Conservation (phyloP, 169 alveolate genomes). For the Eimeria falciformis region DNA sequence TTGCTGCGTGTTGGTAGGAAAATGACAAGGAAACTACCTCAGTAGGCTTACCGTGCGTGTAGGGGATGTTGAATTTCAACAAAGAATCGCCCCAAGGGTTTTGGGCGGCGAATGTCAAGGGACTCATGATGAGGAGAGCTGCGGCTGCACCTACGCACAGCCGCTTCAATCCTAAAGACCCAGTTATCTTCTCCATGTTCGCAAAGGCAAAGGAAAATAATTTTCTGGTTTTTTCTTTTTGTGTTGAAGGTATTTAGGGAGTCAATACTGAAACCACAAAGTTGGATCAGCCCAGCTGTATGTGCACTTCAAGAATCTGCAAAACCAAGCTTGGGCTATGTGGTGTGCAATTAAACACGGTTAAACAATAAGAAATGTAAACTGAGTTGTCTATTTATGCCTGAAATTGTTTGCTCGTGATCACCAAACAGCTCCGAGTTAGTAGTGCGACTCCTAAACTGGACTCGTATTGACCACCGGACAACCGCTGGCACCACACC, state of each 20-base stretch:
- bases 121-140: background rate
- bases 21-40: background rate
- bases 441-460: too few relatives aligned
- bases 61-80: constrained; percentile 25
- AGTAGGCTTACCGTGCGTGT: background rate
- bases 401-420: too few relatives aligned
- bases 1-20: background rate
- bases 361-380: too few relatives aligned
- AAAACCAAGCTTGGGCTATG: too few relatives aligned
- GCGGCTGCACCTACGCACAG: constrained; percentile 36
- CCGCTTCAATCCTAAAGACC: constrained; percentile 12
- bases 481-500: too few relatives aligned
- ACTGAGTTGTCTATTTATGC: too few relatives aligned
- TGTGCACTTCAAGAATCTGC: too few relatives aligned
- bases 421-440: too few relatives aligned
- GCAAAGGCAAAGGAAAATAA: background rate
- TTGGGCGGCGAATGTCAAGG: background rate
- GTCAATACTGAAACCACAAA: too few relatives aligned
- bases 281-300: too few relatives aligned
- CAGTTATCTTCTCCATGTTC: constrained; percentile 16
- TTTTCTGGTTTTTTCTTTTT: background rate
- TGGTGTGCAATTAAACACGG: too few relatives aligned
- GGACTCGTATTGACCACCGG: too few relatives aligned
- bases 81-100: constrained; percentile 62
- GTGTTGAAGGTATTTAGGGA: background rate